These are phyloP conservation scores for Epichloe elymi DNA, from an alignment of 2,329 filamentous ascomycete genomes.

Conservation along the genomic window DNA sequence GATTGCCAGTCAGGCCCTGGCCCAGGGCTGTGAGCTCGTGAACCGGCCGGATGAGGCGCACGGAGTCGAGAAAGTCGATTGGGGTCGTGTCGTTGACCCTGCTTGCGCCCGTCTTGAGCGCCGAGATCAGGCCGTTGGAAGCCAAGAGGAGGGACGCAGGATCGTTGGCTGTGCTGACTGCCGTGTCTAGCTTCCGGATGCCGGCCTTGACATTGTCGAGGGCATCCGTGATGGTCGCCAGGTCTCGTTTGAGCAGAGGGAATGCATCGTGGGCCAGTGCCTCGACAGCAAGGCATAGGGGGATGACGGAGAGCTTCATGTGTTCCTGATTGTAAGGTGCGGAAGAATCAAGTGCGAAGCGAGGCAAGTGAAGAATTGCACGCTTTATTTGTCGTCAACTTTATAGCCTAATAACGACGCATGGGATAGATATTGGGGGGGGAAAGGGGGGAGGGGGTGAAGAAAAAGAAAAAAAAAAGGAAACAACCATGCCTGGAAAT, in stretches of 20 bases:
- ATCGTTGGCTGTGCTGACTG: background rate
- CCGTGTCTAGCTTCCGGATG: background rate
- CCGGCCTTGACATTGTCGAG: background rate
- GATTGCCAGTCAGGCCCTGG: background rate
- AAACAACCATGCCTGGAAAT: too few species aligned
- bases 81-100: background rate
- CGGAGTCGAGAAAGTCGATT: background rate
- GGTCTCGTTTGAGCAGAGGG: background rate
- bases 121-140: background rate
- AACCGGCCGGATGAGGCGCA: background rate
- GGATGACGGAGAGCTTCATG: conserved; percentile 9
- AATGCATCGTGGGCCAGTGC: background rate
- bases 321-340: background rate
- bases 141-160: background rate
- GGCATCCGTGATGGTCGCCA: background rate
- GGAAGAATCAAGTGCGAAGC: background rate
- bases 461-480: too few species aligned
- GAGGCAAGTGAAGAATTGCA: background rate
- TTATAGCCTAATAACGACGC: too few species aligned
- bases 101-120: background rate
- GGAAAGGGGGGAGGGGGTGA: too few species aligned
- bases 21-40: background rate
- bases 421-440: too few species aligned
- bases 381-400: background rate
- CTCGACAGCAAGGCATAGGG: background rate